Evolutionary conservation across 768 basidiomycete species (phyloP), one percentile per base, ranked within the genome.

Genomic region (Daedalea quercina): DNA sequence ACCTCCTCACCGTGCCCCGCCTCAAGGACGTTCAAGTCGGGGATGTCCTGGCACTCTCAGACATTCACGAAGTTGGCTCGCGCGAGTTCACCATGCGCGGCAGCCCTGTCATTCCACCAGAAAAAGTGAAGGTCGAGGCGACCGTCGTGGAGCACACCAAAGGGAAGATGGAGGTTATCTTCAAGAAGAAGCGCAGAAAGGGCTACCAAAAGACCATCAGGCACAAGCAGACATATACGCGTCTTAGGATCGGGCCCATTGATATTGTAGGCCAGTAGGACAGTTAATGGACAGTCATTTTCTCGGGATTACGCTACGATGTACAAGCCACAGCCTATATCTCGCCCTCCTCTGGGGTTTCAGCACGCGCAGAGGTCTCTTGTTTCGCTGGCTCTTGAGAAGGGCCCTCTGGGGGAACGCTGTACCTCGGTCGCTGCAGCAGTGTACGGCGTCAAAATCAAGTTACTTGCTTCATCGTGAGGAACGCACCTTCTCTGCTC

Each of bases 121-220:
- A 76, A 51, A 74, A 78, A 35, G 83, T 96, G 58, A 77, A 77
- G 55, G 86, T 94, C 37, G 76, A 87, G 58, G 86, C 94, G 17
- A 96, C 91, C 20, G 93, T 99, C n/a, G 71, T 98, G 44, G 96
- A 99, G 70, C 95, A 99, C 66, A 98, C 96, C 41, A 97, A 94
- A 69, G 90, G 92, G 8, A 78, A 80, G 50, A 87, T 98, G 89
- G 89, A 95, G 70, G 78, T 76, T 61, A 88, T 90, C 51, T 82
- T 94, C 72, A 96, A 97, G 77, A 95, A 94, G 76, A 99, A 98
- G 77, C 75, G 94, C 71, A 85, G 96, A 84, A 97, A 98, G 76
- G 94, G 95, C 9, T 98, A 98, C 73, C 82, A 89, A 71, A 90
- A 91, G 72, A 93, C 90, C 8, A 90, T 97, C 58, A 79, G 82